phyloP scores from a whole-genome alignment of 306 rosid species.

The Mimosa bimucronata region DNA sequence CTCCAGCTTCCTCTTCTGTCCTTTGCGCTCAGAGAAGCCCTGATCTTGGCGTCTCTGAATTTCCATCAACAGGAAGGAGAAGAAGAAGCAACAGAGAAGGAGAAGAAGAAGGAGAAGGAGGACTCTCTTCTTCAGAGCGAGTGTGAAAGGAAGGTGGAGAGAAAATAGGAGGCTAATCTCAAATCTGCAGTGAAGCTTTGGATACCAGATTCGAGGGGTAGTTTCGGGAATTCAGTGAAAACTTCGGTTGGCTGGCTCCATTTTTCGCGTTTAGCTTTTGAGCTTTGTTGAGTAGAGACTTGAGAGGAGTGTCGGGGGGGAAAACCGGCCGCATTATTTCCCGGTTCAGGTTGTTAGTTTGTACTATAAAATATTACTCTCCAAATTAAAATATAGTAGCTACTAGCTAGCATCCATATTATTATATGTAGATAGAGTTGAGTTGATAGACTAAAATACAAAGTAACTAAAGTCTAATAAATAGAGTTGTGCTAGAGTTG shows the following conservation, averaged over 20 bases:
- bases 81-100: not conserved
- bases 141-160: not conserved
- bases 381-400: not conserved
- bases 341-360: not conserved
- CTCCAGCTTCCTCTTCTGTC: slow-evolving; percentile 84
- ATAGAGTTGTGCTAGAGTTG: too few species aligned
- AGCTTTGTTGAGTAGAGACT: not conserved
- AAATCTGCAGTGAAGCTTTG: slow-evolving; percentile 31
- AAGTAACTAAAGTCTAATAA: too few species aligned
- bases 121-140: slow-evolving; percentile 23
- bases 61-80: slow-evolving; percentile 72
- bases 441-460: too few species aligned
- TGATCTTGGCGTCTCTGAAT: slow-evolving; percentile 58
- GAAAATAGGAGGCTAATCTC: slow-evolving; percentile 44
- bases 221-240: slow-evolving; percentile 31
- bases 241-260: not conserved
- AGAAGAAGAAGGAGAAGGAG: not conserved
- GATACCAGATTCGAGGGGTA: slow-evolving; percentile 49
- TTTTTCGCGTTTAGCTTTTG: not conserved
- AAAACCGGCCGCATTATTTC: slow-evolving; percentile 9
- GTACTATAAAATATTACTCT: not conserved
- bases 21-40: slow-evolving; percentile 71
- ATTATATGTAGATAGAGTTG: too few species aligned
- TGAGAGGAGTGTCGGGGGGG: not conserved
- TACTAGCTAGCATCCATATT: too few species aligned